Evolutionary conservation across 306 rosid genomes (phyloP).

Genomic region (Fragaria ananassa): DNA sequence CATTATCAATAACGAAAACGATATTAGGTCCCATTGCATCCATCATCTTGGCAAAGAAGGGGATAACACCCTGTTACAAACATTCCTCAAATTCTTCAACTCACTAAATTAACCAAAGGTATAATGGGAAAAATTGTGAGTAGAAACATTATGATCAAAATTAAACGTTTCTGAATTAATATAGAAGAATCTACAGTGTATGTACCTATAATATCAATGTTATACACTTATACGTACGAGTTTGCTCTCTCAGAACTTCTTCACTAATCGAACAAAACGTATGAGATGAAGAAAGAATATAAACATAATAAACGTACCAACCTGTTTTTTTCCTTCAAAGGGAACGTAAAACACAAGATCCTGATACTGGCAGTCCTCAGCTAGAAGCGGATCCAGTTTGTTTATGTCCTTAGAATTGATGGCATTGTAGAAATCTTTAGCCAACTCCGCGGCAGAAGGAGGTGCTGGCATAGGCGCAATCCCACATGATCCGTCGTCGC

Average conservation of each 20-base stretch:
- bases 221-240: neutral
- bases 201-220: neutral
- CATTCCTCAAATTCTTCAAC: neutral
- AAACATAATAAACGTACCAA: neutral
- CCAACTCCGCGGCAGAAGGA: slow-evolving; percentile 10
- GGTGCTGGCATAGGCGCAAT: slow-evolving; percentile 18
- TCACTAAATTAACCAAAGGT: neutral
- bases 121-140: neutral
- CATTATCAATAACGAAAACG: slow-evolving; percentile 7
- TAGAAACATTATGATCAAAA: neutral
- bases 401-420: slow-evolving; percentile 28
- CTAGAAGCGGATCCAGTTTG: slow-evolving; percentile 33
- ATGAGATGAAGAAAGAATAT: neutral
- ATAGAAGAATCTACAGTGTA: neutral
- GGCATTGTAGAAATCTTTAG: slow-evolving; percentile 34
- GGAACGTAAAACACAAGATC: slow-evolving; percentile 43
- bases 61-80: slow-evolving; percentile 22
- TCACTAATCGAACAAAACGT: neutral
- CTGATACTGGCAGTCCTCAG: slow-evolving; percentile 28
- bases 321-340: slow-evolving; percentile 31
- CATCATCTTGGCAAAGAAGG: slow-evolving; percentile 26
- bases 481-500: slow-evolving; percentile 39
- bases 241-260: neutral
- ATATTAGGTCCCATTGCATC: slow-evolving; percentile 46
- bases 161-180: neutral